These are phyloP conservation scores for Melanogaster broomeanus DNA, from an alignment of 768 basidiomycete species.

Conservation along the genomic window DNA sequence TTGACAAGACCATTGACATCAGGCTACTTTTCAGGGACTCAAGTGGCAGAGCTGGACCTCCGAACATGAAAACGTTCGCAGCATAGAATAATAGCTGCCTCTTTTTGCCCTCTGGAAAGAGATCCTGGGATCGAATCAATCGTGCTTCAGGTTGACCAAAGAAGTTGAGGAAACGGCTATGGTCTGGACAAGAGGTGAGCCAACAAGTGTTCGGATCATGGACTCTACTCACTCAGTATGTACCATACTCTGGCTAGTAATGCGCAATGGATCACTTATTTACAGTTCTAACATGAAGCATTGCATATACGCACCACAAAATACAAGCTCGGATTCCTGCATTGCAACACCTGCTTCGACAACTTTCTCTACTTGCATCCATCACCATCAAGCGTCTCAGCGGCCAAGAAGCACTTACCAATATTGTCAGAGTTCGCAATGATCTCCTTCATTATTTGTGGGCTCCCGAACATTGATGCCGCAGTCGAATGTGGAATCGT, in stretches of 20 bases:
- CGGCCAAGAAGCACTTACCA: not conserved
- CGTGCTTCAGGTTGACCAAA: not conserved
- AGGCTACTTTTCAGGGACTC: not conserved
- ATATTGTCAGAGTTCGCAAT: too few relatives aligned
- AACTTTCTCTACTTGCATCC: too few relatives aligned
- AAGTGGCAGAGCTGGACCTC: not conserved
- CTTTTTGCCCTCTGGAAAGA: not conserved
- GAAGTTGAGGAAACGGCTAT: not conserved
- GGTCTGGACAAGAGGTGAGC: not conserved
- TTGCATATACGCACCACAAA: not conserved
- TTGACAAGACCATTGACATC: not conserved
- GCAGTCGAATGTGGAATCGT: not conserved
- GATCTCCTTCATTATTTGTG: not conserved
- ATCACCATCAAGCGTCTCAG: too few relatives aligned
- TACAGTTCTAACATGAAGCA: not conserved
- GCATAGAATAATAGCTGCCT: not conserved
- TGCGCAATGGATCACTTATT: not conserved
- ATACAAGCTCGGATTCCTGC: too few relatives aligned
- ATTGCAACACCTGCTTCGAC: too few relatives aligned
- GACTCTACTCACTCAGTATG: not conserved
- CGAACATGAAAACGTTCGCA: not conserved
- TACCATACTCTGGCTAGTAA: not conserved
- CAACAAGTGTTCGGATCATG: not conserved
- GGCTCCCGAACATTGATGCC: not conserved
- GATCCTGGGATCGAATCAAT: not conserved